A percentile compares a stretch with the other conserved stretches of the same genome.
These are phyloP conservation scores for Erigeron canadensis DNA, from an alignment of 129 eudicot genomes.

Conservation along the genomic window DNA sequence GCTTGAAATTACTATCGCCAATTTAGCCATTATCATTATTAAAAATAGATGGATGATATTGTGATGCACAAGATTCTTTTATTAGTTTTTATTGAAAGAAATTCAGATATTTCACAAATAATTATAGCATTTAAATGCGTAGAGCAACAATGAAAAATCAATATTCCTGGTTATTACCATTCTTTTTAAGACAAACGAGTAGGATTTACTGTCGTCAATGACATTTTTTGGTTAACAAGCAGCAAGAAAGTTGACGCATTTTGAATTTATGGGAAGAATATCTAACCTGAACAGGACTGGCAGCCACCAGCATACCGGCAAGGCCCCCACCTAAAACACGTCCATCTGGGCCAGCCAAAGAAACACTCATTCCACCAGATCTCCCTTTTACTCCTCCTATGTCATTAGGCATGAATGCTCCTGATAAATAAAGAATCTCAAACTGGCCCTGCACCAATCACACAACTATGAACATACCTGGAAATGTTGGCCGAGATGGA, in stretches of 20 bases:
- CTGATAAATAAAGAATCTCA: conserved; percentile 76
- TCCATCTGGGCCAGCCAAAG: conserved; percentile 86
- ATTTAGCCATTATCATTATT: background rate
- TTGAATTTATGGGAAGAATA: background rate
- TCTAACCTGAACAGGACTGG: conserved; percentile 85
- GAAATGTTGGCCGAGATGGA: background rate
- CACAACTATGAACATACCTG: background rate
- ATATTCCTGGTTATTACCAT: no score
- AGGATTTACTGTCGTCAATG: background rate
- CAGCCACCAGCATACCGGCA: conserved; percentile 83
- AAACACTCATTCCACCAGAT: conserved; percentile 95
- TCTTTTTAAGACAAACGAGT: background rate
- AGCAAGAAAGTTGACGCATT: background rate
- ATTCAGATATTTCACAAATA: background rate
- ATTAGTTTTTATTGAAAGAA: background rate
- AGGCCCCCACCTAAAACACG: conserved; percentile 90
- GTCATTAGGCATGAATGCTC: conserved; percentile 72
- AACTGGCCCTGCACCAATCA: conserved; percentile 71
- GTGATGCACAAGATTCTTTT: background rate
- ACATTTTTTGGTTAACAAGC: background rate
- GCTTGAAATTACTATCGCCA: background rate
- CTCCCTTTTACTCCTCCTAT: conserved; percentile 60
- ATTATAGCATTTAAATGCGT: background rate
- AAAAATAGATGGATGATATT: background rate
- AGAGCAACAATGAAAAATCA: no score